These are phyloP conservation scores for Nothopassalora personata DNA, from an alignment of 2,329 filamentous ascomycete genomes.

Conservation along the genomic window DNA sequence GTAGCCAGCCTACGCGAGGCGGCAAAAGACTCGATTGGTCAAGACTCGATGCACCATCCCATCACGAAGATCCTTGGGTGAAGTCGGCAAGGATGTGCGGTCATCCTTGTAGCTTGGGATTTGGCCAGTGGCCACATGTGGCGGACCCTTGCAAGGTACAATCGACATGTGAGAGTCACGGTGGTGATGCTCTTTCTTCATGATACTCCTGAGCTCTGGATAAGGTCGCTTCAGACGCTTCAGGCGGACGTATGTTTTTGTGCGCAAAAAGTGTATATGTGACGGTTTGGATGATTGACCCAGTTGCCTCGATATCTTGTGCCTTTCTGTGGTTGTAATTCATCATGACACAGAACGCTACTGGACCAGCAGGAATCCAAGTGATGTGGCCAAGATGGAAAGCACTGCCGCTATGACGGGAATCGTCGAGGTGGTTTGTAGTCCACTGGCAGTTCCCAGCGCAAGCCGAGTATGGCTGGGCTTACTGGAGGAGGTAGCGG, in stretches of 20 bases:
- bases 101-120: not conserved
- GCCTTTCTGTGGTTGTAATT: not conserved
- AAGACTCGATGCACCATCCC: not conserved
- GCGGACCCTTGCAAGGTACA: not conserved
- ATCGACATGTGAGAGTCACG: not conserved
- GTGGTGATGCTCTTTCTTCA: not conserved
- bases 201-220: too few species aligned
- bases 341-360: not conserved
- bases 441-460: conserved; percentile 1
- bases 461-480: conserved; percentile 4
- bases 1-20: not conserved
- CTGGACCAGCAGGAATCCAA: not conserved
- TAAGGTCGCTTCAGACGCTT: too few species aligned
- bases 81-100: not conserved
- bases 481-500: not conserved
- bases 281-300: too few species aligned
- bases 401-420: not conserved
- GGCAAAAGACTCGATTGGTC: not conserved
- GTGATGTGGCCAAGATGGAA: not conserved
- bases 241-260: too few species aligned
- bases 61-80: not conserved
- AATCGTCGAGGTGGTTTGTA: not conserved
- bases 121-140: not conserved
- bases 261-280: too few species aligned
- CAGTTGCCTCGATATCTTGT: too few species aligned